Base-by-base conservation (phyloP, 345 rosid genomes). In the Brassica cretica region DNA sequence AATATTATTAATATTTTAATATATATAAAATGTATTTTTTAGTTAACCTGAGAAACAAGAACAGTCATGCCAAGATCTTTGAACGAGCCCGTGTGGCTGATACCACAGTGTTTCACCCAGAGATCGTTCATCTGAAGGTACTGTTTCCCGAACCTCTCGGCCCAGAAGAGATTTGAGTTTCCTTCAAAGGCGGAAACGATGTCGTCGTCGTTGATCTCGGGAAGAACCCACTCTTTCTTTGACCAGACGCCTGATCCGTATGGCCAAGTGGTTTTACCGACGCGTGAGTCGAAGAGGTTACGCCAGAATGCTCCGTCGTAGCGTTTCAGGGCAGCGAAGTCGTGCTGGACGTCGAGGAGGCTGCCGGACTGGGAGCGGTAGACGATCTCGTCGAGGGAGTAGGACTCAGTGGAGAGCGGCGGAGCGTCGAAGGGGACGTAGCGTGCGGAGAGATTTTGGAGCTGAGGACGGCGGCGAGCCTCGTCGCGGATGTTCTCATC, bases 61-160 rank as follows among this genome's bases (percentile, higher is more conserved):
- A 92, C 90, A 0, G 92, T 89, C 93, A 92, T 92, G 0, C 96
- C 97, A 59, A 92, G 73, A 77, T 92, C 97, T 81, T 92, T 92
- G 68, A 92, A 92, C 55, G 92, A 88, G 0, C 97, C 97, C 0
- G 97, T 90, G 55, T 92, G 97, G 71, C 86, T 88, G 63, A 89
- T 92, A 0, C 97, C 97, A 8, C 96, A 92, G 32, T 92, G 97
- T 64, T 92, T 92, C 11, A 92, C 96, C 97, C 97, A 92, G 30
- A 92, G 74, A 82, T 92, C 96, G 56, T 83, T 87, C 97, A 92
- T 92, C 27, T 85, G 86, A 0, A 90, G 18, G 60, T 84, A 88
- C 81, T 82, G 83, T 77, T 90, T 89, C 21, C 97, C 97, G 10
- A 82, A 90, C 21, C 90, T 81, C 84, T 92, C 97, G 0, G 97